phyloP scores from a whole-genome alignment of 2,329 filamentous ascomycete genomes.

The Beauveria caledonica region DNA sequence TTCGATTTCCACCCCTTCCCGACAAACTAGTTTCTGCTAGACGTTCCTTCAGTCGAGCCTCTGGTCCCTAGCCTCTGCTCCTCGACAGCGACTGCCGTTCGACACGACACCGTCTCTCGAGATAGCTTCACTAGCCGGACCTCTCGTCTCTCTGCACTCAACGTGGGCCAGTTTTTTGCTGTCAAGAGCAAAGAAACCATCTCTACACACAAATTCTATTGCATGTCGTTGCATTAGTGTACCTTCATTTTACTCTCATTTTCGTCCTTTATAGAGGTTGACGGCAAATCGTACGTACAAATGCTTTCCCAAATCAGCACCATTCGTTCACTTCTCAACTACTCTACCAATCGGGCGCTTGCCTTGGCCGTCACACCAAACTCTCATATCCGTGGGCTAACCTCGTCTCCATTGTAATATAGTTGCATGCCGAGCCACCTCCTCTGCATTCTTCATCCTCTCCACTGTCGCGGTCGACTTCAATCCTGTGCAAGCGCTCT shows the following conservation, averaged over 20 bases:
- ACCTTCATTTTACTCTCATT: conserved; percentile 10
- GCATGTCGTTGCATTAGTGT: conserved; percentile 9
- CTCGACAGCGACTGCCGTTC: background rate
- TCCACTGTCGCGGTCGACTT: conserved; percentile 36
- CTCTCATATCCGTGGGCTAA: conserved; percentile 27
- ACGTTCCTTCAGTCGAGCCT: background rate
- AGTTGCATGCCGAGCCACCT: conserved; percentile 30
- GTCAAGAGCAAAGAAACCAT: conserved; percentile 5
- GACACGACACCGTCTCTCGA: conserved; percentile 1
- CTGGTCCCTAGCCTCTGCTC: background rate
- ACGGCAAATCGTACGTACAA: conserved; percentile 33
- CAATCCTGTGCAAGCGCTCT: conserved; percentile 36
- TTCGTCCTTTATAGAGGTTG: conserved; percentile 12
- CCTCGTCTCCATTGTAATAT: conserved; percentile 15
- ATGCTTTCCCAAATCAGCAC: conserved; percentile 22
- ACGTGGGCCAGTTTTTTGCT: conserved; percentile 7
- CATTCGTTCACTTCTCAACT: conserved; percentile 21
- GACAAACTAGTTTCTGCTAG: conserved; percentile 9
- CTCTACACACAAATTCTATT: background rate
- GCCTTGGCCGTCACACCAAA: conserved; percentile 23
- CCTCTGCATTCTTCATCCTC: conserved; percentile 28
- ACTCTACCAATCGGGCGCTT: conserved; percentile 16
- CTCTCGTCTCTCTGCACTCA: background rate
- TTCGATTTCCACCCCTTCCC: conserved; percentile 8
- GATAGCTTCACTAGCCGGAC: background rate